Conservation (phyloP, 192 early-diverging fungal species). For the Backusella australiensis region DNA sequence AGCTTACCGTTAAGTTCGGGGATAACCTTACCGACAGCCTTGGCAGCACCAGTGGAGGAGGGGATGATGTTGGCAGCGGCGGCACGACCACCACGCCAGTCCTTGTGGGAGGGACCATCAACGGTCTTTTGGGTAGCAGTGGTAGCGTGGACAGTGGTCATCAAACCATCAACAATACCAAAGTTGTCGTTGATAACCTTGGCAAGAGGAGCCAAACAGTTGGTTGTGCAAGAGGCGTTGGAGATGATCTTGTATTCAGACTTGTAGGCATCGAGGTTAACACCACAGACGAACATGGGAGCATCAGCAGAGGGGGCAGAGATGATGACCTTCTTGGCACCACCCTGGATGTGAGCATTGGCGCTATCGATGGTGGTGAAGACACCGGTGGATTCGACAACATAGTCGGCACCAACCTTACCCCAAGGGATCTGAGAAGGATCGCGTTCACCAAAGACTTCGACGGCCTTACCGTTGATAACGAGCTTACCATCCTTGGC, state of each 20-base stretch:
- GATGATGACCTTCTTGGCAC: no score
- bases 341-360: no score
- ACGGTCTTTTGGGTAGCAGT: conserved; percentile 99
- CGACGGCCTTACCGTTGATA: conserved; percentile 82
- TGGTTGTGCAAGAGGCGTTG: conserved; percentile 99
- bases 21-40: conserved; percentile 98
- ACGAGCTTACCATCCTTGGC: conserved; percentile 84
- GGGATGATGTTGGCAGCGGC: conserved; percentile 95
- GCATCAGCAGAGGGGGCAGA: conserved; percentile 20
- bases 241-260: conserved; percentile 84
- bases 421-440: conserved; percentile 94
- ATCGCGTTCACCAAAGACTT: conserved; percentile 72
- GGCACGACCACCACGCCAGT: conserved; percentile 97
- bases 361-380: no score
- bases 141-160: conserved; percentile 65
- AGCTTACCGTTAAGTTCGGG: conserved; percentile 93
- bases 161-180: no score
- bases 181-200: conserved; percentile 57
- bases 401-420: conserved; percentile 75
- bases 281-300: conserved; percentile 97
- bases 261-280: conserved; percentile 96
- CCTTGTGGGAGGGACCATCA: conserved; percentile 93
- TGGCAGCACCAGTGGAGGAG: conserved; percentile 96
- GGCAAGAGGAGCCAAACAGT: conserved; percentile 97
- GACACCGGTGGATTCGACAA: conserved; percentile 38